Evolutionary conservation across 2,329 filamentous ascomycete genomes (phyloP), one percentile per base, ranked within the genome.

Genomic region (Nemania diffusa): DNA sequence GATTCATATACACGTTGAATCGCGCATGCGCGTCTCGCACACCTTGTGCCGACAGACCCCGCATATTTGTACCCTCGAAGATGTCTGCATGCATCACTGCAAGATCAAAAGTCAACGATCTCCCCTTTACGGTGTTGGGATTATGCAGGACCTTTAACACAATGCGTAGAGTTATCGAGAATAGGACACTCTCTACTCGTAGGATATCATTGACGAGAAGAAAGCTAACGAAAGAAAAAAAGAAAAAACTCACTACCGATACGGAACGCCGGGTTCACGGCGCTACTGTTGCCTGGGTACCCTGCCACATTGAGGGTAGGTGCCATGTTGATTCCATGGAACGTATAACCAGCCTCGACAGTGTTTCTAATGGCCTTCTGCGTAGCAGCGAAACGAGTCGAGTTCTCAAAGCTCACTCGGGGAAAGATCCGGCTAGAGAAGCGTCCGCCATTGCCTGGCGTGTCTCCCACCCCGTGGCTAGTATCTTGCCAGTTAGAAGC

Each of bases 191-290:
- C 26, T 22, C n/a, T 51, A 2, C 22, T 4, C 9, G 27, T 26
- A 17, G 15, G 13, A 59, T 53, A 27, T 7, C 22, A 13, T 15
- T 22, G 7, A 26, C n/a, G n/a, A 6, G 26, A 61, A 56, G 29
- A 5, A 27, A 50, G 15, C 29, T 11, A 11, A 32, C 15, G 17
- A 5, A 8, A 24, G 44, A 48, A 20, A 2, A 20, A 44, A 44
- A 20, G 26, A 20, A 2, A 20, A 44, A 44, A 20, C 40, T 48
- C 44, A 69, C 67, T 52, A 13, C 34, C 77, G 0, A 69, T 75
- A n/a, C 83, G 76, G 78, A 82, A 85, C 1, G 82, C 82, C 2
- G 82, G 83, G 58, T 82, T 82, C 13, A 81, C 74, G 6, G 79
- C 79, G 17, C 80, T 78, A 40, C 72, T 64, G 1, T 44, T 32